Conservation (phyloP, 345 rosid species). For the Sisymbrium irio region DNA sequence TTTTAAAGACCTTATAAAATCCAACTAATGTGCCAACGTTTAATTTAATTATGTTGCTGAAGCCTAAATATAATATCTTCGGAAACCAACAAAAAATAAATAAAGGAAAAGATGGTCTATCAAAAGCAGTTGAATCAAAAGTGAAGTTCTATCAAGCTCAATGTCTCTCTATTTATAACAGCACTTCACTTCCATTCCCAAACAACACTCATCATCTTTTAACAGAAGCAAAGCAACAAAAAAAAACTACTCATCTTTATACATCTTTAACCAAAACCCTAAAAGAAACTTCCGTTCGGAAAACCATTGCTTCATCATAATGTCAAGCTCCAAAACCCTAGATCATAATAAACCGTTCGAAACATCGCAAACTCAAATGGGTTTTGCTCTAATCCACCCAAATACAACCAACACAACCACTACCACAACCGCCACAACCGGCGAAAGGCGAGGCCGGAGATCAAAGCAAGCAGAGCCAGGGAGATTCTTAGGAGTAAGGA, state of each 20-base stretch:
- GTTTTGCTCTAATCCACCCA: conserved; percentile 53
- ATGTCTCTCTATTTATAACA: conserved; percentile 38
- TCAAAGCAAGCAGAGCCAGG: conserved; percentile 88
- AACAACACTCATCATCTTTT: conserved; percentile 30
- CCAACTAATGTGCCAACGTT: conserved; percentile 10
- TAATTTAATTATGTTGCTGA: background rate
- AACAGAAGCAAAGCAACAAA: conserved; percentile 2
- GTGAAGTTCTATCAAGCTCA: conserved; percentile 24
- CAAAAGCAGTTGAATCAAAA: conserved; percentile 35
- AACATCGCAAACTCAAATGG: conserved; percentile 39
- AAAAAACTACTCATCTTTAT: background rate
- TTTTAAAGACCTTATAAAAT: background rate
- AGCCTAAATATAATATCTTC: conserved; percentile 11
- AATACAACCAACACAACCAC: conserved; percentile 41
- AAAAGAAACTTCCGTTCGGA: conserved; percentile 7
- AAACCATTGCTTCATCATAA: conserved; percentile 13
- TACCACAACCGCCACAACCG: conserved; percentile 19
- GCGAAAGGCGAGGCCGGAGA: conserved; percentile 72
- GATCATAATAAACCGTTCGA: conserved; percentile 29
- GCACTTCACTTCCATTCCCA: conserved; percentile 31
- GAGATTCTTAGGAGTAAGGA: conserved; percentile 81
- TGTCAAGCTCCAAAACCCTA: conserved; percentile 38
- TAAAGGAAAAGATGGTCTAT: conserved; percentile 25
- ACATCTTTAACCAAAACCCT: conserved; percentile 21
- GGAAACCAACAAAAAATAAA: background rate